Conservation (phyloP, 768 basidiomycete genomes). For the Lactarius trivialis region DNA sequence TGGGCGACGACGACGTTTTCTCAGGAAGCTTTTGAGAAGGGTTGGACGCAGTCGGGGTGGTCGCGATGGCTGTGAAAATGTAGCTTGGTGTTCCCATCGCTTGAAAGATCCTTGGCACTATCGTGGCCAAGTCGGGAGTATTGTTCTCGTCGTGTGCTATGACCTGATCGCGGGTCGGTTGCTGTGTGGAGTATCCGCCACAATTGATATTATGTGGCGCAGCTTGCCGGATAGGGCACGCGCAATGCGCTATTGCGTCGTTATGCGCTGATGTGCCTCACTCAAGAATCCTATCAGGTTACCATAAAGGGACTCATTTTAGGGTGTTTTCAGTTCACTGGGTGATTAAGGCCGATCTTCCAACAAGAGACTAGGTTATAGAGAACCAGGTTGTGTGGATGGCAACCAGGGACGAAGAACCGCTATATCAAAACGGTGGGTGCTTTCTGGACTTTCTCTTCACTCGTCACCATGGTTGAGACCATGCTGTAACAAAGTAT, state of each 20-base stretch:
- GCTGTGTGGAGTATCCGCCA: neutral
- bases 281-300: neutral
- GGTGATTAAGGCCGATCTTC: neutral
- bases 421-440: neutral
- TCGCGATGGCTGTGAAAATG: constrained; percentile 25
- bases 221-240: neutral
- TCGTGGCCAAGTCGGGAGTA: neutral
- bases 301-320: neutral
- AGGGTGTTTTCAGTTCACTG: neutral
- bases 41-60: constrained; percentile 68
- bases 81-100: neutral
- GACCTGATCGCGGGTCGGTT: neutral
- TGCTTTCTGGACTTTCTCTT: neutral
- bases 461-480: neutral
- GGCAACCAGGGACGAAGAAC: neutral
- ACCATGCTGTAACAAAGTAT: neutral
- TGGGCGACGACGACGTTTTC: constrained; percentile 74
- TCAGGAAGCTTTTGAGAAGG: constrained; percentile 67
- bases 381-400: neutral
- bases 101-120: neutral
- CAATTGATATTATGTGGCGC: neutral
- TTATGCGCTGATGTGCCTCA: neutral
- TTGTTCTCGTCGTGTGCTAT: neutral
- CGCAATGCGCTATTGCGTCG: neutral
- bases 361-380: neutral